Evolutionary conservation across 208 protist species (phyloP).

Genomic region (Leishmania tropica): DNA sequence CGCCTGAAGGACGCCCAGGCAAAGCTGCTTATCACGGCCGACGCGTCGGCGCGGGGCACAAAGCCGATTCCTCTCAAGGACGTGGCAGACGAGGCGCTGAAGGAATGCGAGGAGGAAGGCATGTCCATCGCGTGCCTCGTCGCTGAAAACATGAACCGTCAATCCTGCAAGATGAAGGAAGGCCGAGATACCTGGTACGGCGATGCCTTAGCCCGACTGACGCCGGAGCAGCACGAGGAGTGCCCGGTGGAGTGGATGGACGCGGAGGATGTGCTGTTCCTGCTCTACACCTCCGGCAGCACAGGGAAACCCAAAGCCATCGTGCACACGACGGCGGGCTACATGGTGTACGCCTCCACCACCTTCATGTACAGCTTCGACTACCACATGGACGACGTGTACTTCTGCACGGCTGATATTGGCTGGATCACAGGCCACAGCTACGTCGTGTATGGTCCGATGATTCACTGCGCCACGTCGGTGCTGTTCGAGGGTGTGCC

Average conservation of each 20-base stretch:
- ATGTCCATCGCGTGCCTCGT: constrained; percentile 48
- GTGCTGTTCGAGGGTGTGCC: constrained; percentile 97
- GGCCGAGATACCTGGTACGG: constrained; percentile 77
- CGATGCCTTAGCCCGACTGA: constrained; percentile 51
- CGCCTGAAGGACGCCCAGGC: constrained; percentile 64
- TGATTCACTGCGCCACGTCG: constrained; percentile 95
- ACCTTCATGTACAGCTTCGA: constrained; percentile 97
- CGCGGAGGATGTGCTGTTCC: constrained; percentile 96
- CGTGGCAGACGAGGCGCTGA: constrained; percentile 81
- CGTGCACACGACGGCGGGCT: constrained; percentile 94
- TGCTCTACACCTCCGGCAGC: constrained; percentile 98
- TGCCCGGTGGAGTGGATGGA: constrained; percentile 91
- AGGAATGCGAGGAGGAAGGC: constrained; percentile 34
- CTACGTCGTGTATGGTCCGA: constrained; percentile 98
- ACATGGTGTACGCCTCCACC: constrained; percentile 93
- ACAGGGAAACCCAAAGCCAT: constrained; percentile 98
- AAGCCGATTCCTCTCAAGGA: constrained; percentile 92
- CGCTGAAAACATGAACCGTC: constrained; percentile 42
- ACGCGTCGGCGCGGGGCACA: constrained; percentile 76
- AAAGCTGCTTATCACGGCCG: constrained; percentile 85
- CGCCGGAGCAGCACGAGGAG: constrained; percentile 31
- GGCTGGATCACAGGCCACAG: constrained; percentile 98
- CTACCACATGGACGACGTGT: constrained; percentile 96
- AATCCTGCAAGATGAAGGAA: constrained; percentile 54
- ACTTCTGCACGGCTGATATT: constrained; percentile 91